Conservation (phyloP, 2,329 filamentous ascomycete genomes). For the Verticillium alfalfae region DNA sequence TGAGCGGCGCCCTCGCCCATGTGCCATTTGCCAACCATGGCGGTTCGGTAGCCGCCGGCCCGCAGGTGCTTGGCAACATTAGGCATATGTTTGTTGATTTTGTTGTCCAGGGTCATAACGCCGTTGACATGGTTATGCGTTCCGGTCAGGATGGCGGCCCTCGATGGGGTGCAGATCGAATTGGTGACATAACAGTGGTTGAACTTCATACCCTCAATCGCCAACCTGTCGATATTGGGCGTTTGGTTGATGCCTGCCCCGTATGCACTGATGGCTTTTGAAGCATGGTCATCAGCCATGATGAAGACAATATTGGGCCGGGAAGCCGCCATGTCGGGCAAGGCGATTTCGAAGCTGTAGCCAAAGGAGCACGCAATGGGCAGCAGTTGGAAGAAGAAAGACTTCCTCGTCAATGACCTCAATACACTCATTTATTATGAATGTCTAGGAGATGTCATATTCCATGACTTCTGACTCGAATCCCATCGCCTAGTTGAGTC, state of each 20-base stretch:
- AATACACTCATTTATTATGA: not conserved
- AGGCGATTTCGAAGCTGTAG: not conserved
- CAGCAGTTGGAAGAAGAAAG: not conserved
- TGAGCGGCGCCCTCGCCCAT: conserved; percentile 41
- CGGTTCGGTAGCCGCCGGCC: conserved; percentile 40
- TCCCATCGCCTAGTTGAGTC: not conserved
- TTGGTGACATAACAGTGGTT: conserved; percentile 34
- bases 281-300: conserved; percentile 49
- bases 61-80: conserved; percentile 46
- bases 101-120: conserved; percentile 41
- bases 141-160: conserved; percentile 43
- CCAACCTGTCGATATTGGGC: conserved; percentile 44
- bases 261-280: conserved; percentile 42
- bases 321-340: not conserved
- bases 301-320: conserved; percentile 38
- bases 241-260: conserved; percentile 46
- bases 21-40: conserved; percentile 51
- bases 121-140: conserved; percentile 49
- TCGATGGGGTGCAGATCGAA: conserved; percentile 25
- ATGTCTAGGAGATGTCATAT: not conserved
- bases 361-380: not conserved
- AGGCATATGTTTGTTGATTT: conserved; percentile 43
- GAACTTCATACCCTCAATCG: conserved; percentile 42
- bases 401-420: not conserved
- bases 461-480: not conserved